phyloP scores from a whole-genome alignment of 202 grass and related monocot species.

The Bolboschoenoplectus hybrid region DNA sequence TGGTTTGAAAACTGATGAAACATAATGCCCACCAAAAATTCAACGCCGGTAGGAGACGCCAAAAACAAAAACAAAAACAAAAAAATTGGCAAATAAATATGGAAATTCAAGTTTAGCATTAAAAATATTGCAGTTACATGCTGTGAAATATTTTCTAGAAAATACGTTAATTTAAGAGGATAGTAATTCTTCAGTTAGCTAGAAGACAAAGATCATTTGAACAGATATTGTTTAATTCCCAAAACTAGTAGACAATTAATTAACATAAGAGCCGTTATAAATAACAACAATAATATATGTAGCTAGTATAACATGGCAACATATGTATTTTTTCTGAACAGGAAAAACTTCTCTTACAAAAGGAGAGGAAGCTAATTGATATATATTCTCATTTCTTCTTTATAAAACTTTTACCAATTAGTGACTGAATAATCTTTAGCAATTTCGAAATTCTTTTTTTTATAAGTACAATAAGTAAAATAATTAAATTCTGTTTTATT shows the following conservation, averaged over 20 bases:
- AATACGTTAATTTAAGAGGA: not conserved
- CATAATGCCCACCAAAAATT: not conserved
- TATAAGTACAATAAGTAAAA: not conserved
- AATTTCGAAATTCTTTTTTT: not conserved
- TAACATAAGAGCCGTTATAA: not conserved
- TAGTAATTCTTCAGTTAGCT: not conserved
- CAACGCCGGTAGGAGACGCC: not conserved
- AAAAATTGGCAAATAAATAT: not conserved
- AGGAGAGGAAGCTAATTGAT: not conserved
- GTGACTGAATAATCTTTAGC: not conserved
- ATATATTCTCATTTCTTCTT: not conserved
- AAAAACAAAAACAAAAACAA: not conserved
- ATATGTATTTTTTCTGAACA: not conserved
- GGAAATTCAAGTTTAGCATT: not conserved
- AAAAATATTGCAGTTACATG: not conserved
- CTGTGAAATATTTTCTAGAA: slow-evolving; percentile 1
- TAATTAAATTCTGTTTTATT: not conserved
- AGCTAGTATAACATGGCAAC: not conserved
- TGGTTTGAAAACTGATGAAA: not conserved
- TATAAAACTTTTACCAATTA: not conserved
- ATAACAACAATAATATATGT: not conserved
- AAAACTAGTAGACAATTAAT: not conserved
- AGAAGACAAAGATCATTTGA: slow-evolving; percentile 1
- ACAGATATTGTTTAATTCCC: not conserved
- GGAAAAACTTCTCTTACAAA: not conserved